Evolutionary conservation across 768 basidiomycete genomes (phyloP).

Genomic region (Postia placenta): DNA sequence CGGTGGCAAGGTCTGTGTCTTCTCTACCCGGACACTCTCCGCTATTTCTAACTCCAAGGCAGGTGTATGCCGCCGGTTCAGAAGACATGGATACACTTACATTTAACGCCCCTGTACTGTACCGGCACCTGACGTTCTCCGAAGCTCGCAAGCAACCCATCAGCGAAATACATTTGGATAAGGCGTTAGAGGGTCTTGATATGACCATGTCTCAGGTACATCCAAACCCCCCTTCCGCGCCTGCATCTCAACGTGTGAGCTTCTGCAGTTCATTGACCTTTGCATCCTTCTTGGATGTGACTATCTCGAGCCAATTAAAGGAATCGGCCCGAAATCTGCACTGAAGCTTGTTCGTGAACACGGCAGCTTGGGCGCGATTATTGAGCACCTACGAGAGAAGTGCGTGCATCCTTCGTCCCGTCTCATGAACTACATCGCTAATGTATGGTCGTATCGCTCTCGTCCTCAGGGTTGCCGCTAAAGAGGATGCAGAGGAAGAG

Average conservation of each 20-base stretch:
- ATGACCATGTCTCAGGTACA: slow-evolving; percentile 88
- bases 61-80: slow-evolving; percentile 97
- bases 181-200: slow-evolving; percentile 79
- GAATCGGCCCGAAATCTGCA: slow-evolving; percentile 92
- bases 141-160: slow-evolving; percentile 98
- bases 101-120: slow-evolving; percentile 85
- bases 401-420: slow-evolving; percentile 27
- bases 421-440: background rate
- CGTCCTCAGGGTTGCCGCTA: slow-evolving; percentile 33
- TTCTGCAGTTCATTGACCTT: slow-evolving; percentile 81
- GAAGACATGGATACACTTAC: slow-evolving; percentile 99
- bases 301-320: slow-evolving; percentile 98
- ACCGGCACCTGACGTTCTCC: slow-evolving; percentile 95
- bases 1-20: slow-evolving; percentile 68
- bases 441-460: background rate
- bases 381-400: slow-evolving; percentile 79
- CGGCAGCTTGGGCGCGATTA: slow-evolving; percentile 61
- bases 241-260: slow-evolving; percentile 1
- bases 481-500: slow-evolving; percentile 36
- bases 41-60: background rate
- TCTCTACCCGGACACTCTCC: background rate
- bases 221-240: background rate
- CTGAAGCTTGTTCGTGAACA: slow-evolving; percentile 87
- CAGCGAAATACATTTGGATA: slow-evolving; percentile 79
- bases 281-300: slow-evolving; percentile 97